phyloP scores from a whole-genome alignment of 352 stramenopile genomes.

The Phytophthora sp. region DNA sequence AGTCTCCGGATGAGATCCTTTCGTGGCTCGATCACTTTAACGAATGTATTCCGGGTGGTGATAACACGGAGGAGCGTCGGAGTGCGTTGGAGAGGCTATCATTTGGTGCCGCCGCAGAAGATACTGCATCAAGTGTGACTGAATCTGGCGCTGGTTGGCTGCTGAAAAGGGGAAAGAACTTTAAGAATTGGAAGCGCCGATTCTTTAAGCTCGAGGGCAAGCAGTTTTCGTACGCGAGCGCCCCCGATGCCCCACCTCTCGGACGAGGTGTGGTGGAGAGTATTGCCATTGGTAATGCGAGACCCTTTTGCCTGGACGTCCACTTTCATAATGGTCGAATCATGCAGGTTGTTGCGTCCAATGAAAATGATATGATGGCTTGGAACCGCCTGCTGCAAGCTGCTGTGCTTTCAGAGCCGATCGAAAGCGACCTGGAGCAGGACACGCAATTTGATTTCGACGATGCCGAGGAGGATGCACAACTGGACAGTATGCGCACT shows the following conservation, averaged over 20 bases:
- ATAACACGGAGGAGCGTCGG: conserved; percentile 30
- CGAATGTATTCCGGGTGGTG: conserved; percentile 27
- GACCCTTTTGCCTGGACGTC: conserved; percentile 77
- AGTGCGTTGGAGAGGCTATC: conserved; percentile 33
- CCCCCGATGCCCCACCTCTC: conserved; percentile 41
- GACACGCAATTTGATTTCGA: conserved; percentile 61
- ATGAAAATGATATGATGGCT: conserved; percentile 60
- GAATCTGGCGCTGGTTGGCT: conserved; percentile 53
- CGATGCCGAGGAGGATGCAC: conserved; percentile 53
- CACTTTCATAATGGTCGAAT: conserved; percentile 69
- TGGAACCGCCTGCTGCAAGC: conserved; percentile 69
- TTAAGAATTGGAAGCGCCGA: conserved; percentile 72
- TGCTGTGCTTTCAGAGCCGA: conserved; percentile 41
- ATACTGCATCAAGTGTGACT: conserved; percentile 26
- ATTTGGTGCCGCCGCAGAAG: conserved; percentile 23
- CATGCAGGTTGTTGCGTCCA: conserved; percentile 58
- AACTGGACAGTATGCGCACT: conserved; percentile 35
- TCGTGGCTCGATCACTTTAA: conserved; percentile 65
- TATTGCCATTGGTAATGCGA: conserved; percentile 59
- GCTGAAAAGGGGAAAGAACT: conserved; percentile 67
- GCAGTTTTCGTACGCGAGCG: conserved; percentile 63
- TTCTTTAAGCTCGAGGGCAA: conserved; percentile 68
- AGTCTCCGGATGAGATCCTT: conserved; percentile 67
- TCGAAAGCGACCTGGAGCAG: conserved; percentile 40
- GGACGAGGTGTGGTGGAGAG: conserved; percentile 59